These are phyloP conservation scores for Spathaspora sp. DNA, from an alignment of 805 yeast species.

Conservation along the genomic window DNA sequence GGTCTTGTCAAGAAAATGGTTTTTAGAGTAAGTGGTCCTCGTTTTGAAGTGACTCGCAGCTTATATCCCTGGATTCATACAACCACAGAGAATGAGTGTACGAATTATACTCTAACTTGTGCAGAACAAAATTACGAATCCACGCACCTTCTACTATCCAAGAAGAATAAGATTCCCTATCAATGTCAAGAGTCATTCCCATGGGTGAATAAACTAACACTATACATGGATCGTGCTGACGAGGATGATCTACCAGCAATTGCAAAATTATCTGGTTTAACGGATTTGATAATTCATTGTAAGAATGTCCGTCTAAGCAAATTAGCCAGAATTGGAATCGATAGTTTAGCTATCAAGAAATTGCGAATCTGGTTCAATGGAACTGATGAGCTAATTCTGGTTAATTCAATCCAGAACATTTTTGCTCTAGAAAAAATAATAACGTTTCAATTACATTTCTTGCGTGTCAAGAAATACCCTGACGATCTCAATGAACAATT, in stretches of 20 bases:
- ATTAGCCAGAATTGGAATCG: not conserved
- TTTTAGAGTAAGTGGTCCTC: not conserved
- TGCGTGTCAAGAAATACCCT: not conserved
- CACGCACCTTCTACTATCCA: not conserved
- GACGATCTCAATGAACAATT: not conserved
- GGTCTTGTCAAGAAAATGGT: not conserved
- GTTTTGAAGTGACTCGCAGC: not conserved
- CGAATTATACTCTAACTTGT: not conserved
- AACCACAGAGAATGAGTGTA: not conserved
- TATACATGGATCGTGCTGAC: not conserved
- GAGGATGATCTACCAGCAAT: not conserved
- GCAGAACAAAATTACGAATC: not conserved
- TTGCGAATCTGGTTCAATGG: not conserved
- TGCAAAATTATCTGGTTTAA: not conserved
- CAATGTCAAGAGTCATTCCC: not conserved
- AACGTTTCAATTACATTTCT: not conserved
- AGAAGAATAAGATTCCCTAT: not conserved
- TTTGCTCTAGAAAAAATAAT: not conserved
- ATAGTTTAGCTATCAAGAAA: not conserved
- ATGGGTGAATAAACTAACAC: not conserved
- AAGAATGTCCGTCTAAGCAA: not conserved
- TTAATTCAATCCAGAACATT: not conserved
- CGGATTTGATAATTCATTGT: not conserved
- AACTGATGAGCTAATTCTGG: not conserved
- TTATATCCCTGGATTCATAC: not conserved